These are phyloP conservation scores for Casuarina cunninghamiana DNA, from an alignment of 306 rosid species.

Conservation along the genomic window DNA sequence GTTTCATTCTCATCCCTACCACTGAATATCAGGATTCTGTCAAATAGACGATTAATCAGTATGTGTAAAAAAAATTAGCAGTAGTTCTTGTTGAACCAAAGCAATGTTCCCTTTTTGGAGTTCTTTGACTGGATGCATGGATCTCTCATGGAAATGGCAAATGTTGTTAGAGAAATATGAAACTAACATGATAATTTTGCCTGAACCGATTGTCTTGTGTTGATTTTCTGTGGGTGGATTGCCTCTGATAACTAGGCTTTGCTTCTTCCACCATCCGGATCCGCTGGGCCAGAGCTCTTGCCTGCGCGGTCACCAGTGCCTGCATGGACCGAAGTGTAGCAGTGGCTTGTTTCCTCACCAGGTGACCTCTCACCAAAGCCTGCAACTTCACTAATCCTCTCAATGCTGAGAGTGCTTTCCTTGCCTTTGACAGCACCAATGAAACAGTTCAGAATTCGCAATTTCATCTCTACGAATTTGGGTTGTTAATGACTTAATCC, in stretches of 20 bases:
- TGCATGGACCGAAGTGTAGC: constrained; percentile 83
- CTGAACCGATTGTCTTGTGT: constrained; percentile 43
- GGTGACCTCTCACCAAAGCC: constrained; percentile 89
- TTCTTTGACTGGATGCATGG: not conserved
- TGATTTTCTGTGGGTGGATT: constrained; percentile 48
- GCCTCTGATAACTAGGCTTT: constrained; percentile 35
- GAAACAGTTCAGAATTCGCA: not conserved
- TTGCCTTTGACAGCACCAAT: constrained; percentile 55
- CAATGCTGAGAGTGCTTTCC: constrained; percentile 80
- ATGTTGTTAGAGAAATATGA: not conserved
- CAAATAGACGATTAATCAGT: not conserved
- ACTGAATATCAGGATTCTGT: not conserved
- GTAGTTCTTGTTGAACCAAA: not conserved
- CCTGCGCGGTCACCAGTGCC: constrained; percentile 87
- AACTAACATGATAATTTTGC: constrained; percentile 60
- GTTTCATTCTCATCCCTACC: not conserved
- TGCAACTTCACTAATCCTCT: constrained; percentile 90
- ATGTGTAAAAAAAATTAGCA: no score
- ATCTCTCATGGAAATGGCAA: constrained; percentile 16
- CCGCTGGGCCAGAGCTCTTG: constrained; percentile 86
- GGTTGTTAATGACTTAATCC: not conserved
- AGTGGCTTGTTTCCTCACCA: constrained; percentile 82
- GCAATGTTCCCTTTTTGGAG: not conserved
- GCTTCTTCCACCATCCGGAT: constrained; percentile 52
- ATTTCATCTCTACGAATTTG: not conserved